A percentile compares a stretch with the other conserved stretches of the same genome.
phyloP scores from a whole-genome alignment of 2,329 filamentous ascomycete species.

The Sordariomycetes sp. region DNA sequence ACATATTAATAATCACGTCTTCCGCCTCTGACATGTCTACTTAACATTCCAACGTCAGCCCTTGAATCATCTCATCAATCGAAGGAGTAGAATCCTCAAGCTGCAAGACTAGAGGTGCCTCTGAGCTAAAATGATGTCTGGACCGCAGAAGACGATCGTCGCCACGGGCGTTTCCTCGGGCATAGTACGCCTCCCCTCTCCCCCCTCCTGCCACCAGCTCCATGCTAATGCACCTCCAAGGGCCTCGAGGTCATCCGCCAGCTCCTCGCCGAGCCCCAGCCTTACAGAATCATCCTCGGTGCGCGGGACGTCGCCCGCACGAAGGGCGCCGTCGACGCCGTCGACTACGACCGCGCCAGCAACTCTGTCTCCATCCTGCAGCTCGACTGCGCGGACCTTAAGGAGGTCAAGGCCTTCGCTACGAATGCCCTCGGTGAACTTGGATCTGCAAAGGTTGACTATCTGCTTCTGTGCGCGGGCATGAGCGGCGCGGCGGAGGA shows the following conservation, averaged over 20 bases:
- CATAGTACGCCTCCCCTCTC: slow-evolving; percentile 19
- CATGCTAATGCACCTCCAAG: slow-evolving; percentile 14
- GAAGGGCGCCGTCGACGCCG: slow-evolving; percentile 23
- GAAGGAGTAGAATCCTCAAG: too few relatives aligned
- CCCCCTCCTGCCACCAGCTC: background rate
- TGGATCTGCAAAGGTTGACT: slow-evolving; percentile 28
- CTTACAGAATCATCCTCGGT: slow-evolving; percentile 33
- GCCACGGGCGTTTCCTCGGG: slow-evolving; percentile 36
- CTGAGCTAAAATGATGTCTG: slow-evolving; percentile 16
- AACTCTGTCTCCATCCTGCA: slow-evolving; percentile 31
- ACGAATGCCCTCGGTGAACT: slow-evolving; percentile 25
- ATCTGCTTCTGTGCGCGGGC: slow-evolving; percentile 34
- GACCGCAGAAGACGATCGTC: slow-evolving; percentile 31
- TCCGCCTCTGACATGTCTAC: background rate
- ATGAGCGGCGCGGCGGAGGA: slow-evolving; percentile 21
- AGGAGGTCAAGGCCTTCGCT: slow-evolving; percentile 30
- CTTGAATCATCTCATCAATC: too few relatives aligned
- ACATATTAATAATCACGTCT: background rate
- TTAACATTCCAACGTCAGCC: background rate
- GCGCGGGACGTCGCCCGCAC: slow-evolving; percentile 28
- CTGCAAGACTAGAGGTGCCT: background rate
- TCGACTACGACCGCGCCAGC: slow-evolving; percentile 24
- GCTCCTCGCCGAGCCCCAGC: slow-evolving; percentile 26
- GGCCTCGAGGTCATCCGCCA: slow-evolving; percentile 40
- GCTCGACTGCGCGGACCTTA: slow-evolving; percentile 31